Base-by-base conservation (phyloP, 1,284 basidiomycete genomes). In the Polyporus tsugae region DNA sequence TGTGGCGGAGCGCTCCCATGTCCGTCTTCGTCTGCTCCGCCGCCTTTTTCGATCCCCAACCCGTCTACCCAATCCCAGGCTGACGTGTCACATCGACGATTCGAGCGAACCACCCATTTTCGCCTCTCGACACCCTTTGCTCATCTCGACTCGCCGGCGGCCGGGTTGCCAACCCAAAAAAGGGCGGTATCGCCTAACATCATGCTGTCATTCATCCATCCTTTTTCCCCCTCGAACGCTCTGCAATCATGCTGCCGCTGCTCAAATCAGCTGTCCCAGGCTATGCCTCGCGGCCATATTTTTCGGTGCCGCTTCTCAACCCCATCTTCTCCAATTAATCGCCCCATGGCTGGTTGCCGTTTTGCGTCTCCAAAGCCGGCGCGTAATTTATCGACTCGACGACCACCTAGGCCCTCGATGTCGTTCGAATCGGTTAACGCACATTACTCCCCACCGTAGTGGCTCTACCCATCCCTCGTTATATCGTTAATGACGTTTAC, bases 371-470 rank as follows among this genome's bases (percentile, higher is more conserved):
- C 25, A 11, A 59, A 61, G 39, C 35, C 49, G 63, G 58, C 55
- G 69, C 67, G 58, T 72, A 72, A 70, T 68, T 72, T 72, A 72
- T 72, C 67, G 69, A 72, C 71, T 55, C 63, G 69, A 62, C 57
- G 63, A 46, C 63, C 63, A 52, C 52, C 57, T 60, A 67, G 69
- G 71, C 66, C 60, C 36, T 60, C 66, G 70, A 44, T 22, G 71
- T 69, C 68, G 68, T 72, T 72, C 60, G 69, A 62, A 60, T 67
- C 62, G 63, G 66, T 66, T 62, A 60, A 67, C 67, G 61, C 62
- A 60, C 65, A 17, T 53, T 49, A 41, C n/a, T 42, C 62, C 41
- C 33, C 64, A 7, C 17, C 46, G 19, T 60, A 61, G 22, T 58
- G 29, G 46, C 52, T 25, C 3, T 38, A 58, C 35, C 53, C 33